Evolutionary conservation across 2,329 filamentous ascomycete genomes (phyloP), one percentile per base, ranked within the genome.

Genomic region (Penicillium hordei): DNA sequence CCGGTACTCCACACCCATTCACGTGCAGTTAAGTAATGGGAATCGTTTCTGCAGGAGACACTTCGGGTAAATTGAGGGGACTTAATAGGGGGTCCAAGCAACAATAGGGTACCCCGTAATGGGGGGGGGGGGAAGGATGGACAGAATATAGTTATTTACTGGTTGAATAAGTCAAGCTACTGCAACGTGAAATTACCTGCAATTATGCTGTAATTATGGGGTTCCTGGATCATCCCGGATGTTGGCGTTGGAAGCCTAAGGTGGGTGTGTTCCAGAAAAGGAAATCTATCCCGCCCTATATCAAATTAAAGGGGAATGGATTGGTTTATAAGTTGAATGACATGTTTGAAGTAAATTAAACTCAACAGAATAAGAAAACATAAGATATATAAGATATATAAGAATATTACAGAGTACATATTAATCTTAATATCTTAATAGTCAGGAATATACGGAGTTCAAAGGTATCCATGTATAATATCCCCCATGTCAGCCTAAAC

Each of bases 191-290:
- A 33, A 33, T 33, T 44, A 27, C 7, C 8, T 49, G 36, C 51
- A 45, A 15, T 25, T 49, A n/a, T 40, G 36, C 13, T 33, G 13
- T 6, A 33, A 33, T 33, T 33, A 5, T 33, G 31, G 46, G 5
- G 25, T 43, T 39, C n/a, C 33, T 9, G 5, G 33, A 31, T 39
- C 40, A 31, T 23, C 19, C 42, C 50, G 59, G 59, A 49, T 36
- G 40, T 33, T 49, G 44, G 45, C 25, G 33, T 48, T 12, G 40
- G 36, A 60, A 60, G 51, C 60, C 54, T 60, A 60, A 59, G 31
- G 33, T 45, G 49, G 52, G 19, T 21, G 31, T 12, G 12, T 23
- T 36, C 45, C 31, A 4, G 27, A 23, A 60, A 54, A 52, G 23
- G 12, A 33, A 55, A 23, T 33, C 19, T 33, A n/a, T n/a, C 53